Evolutionary conservation across 2,329 filamentous ascomycete species (phyloP), one percentile per base, ranked within the genome.

Genomic region (Exophiala dermatitidis): DNA sequence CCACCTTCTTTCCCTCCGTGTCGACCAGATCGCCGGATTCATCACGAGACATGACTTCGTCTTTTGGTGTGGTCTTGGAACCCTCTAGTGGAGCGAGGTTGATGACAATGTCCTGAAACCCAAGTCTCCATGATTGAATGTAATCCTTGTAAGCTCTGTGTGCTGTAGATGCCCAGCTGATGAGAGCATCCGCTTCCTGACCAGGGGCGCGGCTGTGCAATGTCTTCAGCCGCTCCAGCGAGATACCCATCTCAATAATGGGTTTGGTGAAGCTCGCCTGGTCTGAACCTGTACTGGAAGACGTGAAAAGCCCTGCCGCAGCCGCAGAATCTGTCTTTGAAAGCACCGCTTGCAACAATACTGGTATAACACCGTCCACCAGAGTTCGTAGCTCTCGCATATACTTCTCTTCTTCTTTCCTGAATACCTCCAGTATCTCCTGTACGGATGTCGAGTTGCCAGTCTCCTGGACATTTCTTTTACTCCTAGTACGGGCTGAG

Each of bases 331-430:
- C 80, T 1, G 82, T 82, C 56, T 86, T 83, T 6, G 83, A 86
- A 8, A 96, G 78, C 5, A 95, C 87, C 60, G 90, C 88, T 6
- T 85, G 88, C 48, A 98, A 74, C 1, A 98, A 78, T 1, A 97
- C 91, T 0, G 93, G 93, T 52, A 98, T 88, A 26, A 98, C 91
- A 52, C 93, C 93, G 63, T 95, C 90, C 5, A 97, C 90, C 32
- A 98, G 72, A 0, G 93, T 96, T 66, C 90, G 89, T 32, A 98
- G 77, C 69, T 98, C 93, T 50, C 90, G 81, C 70, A 86, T 85
- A 66, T 97, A 98, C 61, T 93, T 86, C 42, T 80, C 74, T 69
- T 98, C 93, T 62, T 97, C 93, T 3, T 85, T 80, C 7, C 81
- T 76, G 58, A 98, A 83, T 65, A 95, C 90, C 48, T 79, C 77